Base-by-base conservation (phyloP, 1,284 basidiomycete genomes). In the Apiotrichum akiyoshidainum region DNA sequence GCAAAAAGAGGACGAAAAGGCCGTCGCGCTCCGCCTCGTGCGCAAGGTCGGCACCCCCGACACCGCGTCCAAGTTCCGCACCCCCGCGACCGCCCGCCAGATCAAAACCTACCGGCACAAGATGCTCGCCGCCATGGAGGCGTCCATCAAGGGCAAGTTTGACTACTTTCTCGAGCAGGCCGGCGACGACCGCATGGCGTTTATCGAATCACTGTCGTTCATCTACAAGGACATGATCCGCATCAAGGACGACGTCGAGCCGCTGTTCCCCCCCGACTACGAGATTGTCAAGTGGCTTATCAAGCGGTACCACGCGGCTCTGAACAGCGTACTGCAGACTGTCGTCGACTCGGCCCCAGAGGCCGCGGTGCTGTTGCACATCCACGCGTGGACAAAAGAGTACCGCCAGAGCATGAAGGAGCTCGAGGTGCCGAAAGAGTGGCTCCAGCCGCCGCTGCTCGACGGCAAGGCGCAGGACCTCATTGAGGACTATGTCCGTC, bases 21-120 rank as follows among this genome's bases (percentile, higher is more conserved):
- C 94, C 22, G 86, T 94, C 46, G 93, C 91, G 16, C 90, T 99
- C 73, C 85, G 89, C 54, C 86, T 98, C 10, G 89, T 98, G 54
- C 96, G 95, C 77, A 94, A 93, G 72, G 88, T 89, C 1, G 89
- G 89, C 2, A 92, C 89, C 68, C 82, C 89, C 71, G 92, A 93
- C 66, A 88, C 90, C 13, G 88, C 92, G 1, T 87, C 90, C 19
- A 91, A 90, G 75, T 93, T 92, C 80, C 89, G 86, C 73, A 92
- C 90, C 12, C 86, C 92, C 83, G 89, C 92, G 76, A 94, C 93
- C 47, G 89, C 93, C 9, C 87, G 95, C 54, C 83, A 92, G 44
- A 88, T 99, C 78, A 99, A 99, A 79, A 90, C 97, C 75, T 99
- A 98, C 77, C 87, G 93, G 13, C 88, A 89, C 61, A 97, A 94